Base-by-base conservation (phyloP, 2,329 filamentous ascomycete genomes). In the Stromatinia cepivora region DNA sequence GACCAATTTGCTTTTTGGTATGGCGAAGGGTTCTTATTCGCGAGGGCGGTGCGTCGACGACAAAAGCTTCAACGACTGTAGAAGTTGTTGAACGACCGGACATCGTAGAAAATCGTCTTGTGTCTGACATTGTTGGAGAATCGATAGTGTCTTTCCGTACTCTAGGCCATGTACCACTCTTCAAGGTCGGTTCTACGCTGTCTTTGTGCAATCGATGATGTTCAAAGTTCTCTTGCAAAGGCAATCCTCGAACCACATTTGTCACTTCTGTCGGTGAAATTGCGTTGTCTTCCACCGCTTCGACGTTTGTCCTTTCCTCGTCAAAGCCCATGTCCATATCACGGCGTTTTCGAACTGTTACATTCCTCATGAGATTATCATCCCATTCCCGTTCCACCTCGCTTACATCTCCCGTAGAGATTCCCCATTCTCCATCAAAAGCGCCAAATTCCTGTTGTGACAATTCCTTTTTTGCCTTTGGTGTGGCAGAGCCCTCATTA, bases 401-500 rank as follows among this genome's bases (percentile, higher is more conserved):
- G 73, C 77, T 81, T 42, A 78, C 77, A 45, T 76, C 76, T 69
- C 71, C 72, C n/a, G 68, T 65, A 63, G 71, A 62, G 66, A 81
- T 81, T 64, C 78, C 81, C 86, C 86, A 90, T 76, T 86, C 84
- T 54, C 86, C 87, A 75, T 90, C 87, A 77, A 87, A 88, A 67
- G 81, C 81, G 70, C 81, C 79, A 73, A 87, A 87, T 62, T 85
- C 84, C 70, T 81, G 81, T 36, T 82, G 82, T 11, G 81, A 82
- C 64, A 79, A 76, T 72, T 70, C 71, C 57, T 53, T 54, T 42
- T 66, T 69, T 56, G 70, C 61, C 77, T 79, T 75, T 54, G 77
- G 75, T 48, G 77, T 79, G 50, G 74, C 71, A 58, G 72, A 73
- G 8, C 71, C 72, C 54, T 80, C 80, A 68, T 75, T 76, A 56